Percentiles rank a stretch among this genome's conserved stretches.
Conservation (phyloP, 768 basidiomycete genomes). For the Lenzites betulinus region DNA sequence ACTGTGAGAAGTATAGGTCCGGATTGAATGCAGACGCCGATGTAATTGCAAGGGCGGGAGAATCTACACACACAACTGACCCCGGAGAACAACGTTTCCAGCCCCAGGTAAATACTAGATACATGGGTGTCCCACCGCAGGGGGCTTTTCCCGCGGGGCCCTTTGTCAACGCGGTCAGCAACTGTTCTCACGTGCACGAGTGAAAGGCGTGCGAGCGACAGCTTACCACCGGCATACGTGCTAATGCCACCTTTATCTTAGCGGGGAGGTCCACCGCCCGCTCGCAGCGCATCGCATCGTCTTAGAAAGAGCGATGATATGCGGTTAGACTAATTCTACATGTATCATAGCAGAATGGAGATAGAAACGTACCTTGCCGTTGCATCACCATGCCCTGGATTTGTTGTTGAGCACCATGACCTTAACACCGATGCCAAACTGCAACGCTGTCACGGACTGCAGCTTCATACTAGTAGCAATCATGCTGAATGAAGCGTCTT, state of each 20-base stretch:
- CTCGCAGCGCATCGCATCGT: slow-evolving; percentile 86
- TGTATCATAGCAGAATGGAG: slow-evolving; percentile 89
- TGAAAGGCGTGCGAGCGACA: slow-evolving; percentile 89
- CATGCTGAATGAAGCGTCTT: slow-evolving; percentile 99
- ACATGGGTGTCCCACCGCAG: slow-evolving; percentile 1
- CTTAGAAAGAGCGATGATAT: slow-evolving; percentile 87
- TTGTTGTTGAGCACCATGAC: slow-evolving; percentile 90
- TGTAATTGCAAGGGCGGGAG: too few relatives aligned
- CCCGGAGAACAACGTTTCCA: neutral
- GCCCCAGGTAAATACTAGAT: slow-evolving; percentile 14
- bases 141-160: too few relatives aligned
- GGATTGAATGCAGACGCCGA: slow-evolving; percentile 48
- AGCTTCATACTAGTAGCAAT: too few relatives aligned
- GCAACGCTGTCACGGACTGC: slow-evolving; percentile 94
- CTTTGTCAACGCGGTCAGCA: too few relatives aligned
- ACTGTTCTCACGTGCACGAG: too few relatives aligned
- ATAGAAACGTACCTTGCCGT: slow-evolving; percentile 80
- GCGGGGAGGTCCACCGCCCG: slow-evolving; percentile 75
- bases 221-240: slow-evolving; percentile 85
- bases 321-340: slow-evolving; percentile 93
- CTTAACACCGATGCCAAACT: slow-evolving; percentile 93
- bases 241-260: slow-evolving; percentile 99
- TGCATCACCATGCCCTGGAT: slow-evolving; percentile 99
- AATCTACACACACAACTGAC: too few relatives aligned
- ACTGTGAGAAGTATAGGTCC: too few relatives aligned